Evolutionary conservation across 345 rosid species (phyloP).

Genomic region (Capsella bursapastoris): DNA sequence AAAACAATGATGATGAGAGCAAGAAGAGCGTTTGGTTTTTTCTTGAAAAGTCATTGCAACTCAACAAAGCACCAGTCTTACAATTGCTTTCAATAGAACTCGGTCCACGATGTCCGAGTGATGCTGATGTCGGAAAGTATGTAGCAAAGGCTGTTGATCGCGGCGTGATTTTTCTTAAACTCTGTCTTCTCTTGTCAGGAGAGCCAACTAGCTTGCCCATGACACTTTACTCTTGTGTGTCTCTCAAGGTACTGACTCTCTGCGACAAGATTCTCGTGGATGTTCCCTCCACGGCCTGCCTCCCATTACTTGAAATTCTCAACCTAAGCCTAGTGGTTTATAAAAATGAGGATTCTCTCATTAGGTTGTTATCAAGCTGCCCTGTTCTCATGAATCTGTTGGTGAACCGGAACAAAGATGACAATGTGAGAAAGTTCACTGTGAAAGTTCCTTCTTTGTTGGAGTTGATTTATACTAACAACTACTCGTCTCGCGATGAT

Average conservation of each 20-base stretch:
- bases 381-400: no score
- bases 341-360: no score
- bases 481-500: no score
- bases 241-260: not conserved
- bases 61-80: not conserved
- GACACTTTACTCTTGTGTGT: not conserved
- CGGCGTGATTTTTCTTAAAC: not conserved
- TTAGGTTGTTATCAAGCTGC: no score
- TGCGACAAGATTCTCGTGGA: constrained; percentile 15
- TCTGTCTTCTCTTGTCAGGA: not conserved
- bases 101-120: not conserved
- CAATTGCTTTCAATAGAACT: not conserved
- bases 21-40: not conserved
- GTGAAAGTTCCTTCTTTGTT: no score
- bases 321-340: not conserved
- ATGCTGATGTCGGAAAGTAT: not conserved
- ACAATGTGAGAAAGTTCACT: no score
- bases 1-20: not conserved
- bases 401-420: no score
- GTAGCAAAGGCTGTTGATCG: not conserved
- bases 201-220: not conserved
- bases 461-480: no score
- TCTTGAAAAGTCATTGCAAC: not conserved
- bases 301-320: not conserved
- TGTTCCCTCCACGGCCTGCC: not conserved